Evolutionary conservation across 2,329 filamentous ascomycete genomes (phyloP).

Genomic region (Emmonsiellopsis sp.): DNA sequence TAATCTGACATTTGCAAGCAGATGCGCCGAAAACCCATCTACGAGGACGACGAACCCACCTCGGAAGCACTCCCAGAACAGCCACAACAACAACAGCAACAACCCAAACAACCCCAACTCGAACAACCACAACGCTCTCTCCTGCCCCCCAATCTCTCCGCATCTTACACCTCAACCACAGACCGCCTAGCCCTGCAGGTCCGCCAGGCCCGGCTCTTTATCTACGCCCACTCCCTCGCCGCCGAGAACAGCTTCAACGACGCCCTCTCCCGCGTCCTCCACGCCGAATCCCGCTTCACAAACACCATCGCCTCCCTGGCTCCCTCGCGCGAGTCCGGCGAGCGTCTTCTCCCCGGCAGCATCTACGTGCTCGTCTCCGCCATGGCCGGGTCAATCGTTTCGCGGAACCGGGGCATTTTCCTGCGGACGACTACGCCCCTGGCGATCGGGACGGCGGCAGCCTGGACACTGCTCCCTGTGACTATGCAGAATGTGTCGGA

Average conservation of each 20-base stretch:
- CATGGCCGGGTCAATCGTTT: constrained; percentile 89
- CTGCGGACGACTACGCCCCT: constrained; percentile 68
- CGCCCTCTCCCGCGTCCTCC: constrained; percentile 68
- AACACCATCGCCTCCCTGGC: constrained; percentile 80
- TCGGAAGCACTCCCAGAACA: background rate
- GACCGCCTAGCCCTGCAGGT: constrained; percentile 81
- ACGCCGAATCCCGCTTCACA: constrained; percentile 83
- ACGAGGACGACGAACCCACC: constrained; percentile 9
- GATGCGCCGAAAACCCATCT: constrained; percentile 13
- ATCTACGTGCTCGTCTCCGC: constrained; percentile 89
- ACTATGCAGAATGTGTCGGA: constrained; percentile 85
- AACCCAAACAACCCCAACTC: background rate
- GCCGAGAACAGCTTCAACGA: constrained; percentile 77
- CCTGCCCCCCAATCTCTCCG: constrained; percentile 9
- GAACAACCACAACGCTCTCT: background rate
- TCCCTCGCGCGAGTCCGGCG: constrained; percentile 72
- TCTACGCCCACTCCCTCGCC: constrained; percentile 64
- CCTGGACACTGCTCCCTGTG: constrained; percentile 74
- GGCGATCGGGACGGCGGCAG: constrained; percentile 70
- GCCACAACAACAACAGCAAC: background rate
- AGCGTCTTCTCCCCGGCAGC: constrained; percentile 78
- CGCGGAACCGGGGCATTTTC: constrained; percentile 76
- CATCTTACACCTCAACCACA: constrained; percentile 58
- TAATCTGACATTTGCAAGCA: constrained; percentile 4
- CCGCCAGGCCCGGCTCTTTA: constrained; percentile 65